A percentile compares a stretch with the other conserved stretches of the same genome.
Evolutionary conservation across 2,329 filamentous ascomycete species (phyloP).

Genomic region (Penicillium psychrosexuale): DNA sequence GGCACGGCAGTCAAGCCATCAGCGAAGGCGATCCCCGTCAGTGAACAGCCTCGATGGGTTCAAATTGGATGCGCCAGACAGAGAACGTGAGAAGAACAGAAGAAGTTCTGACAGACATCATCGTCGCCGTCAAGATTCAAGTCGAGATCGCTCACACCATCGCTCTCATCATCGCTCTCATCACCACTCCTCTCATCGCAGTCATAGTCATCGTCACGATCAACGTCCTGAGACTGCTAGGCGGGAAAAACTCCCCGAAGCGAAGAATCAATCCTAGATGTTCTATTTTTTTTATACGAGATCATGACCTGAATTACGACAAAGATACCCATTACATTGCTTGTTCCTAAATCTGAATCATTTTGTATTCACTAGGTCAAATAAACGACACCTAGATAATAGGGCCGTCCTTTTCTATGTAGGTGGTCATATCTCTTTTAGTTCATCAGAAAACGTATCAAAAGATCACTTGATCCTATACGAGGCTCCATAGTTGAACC

Average conservation of each 20-base stretch:
- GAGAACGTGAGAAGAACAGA: conserved; percentile 14
- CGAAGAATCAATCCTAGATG: background rate
- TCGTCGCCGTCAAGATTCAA: conserved; percentile 18
- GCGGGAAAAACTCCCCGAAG: conserved; percentile 5
- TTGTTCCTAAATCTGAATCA: background rate
- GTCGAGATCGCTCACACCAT: conserved; percentile 17
- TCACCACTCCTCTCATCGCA: conserved; percentile 17
- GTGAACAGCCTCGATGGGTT: conserved; percentile 47
- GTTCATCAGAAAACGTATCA: conserved; percentile 9
- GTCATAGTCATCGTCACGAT: conserved; percentile 18
- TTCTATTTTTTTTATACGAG: background rate
- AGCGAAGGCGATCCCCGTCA: conserved; percentile 23
- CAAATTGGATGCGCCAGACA: conserved; percentile 37
- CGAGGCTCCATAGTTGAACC: conserved; percentile 42
- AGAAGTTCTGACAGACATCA: conserved; percentile 22
- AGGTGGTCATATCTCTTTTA: conserved; percentile 9
- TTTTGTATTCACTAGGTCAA: background rate
- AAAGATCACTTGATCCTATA: conserved; percentile 26
- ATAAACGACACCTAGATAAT: background rate
- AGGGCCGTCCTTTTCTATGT: background rate
- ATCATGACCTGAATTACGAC: background rate
- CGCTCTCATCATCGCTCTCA: conserved; percentile 1
- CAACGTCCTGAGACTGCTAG: conserved; percentile 9
- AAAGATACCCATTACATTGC: background rate
- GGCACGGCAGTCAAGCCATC: conserved; percentile 46